Base-by-base conservation (phyloP, 1,284 basidiomycete species). In the Papiliotrema laurentii region DNA sequence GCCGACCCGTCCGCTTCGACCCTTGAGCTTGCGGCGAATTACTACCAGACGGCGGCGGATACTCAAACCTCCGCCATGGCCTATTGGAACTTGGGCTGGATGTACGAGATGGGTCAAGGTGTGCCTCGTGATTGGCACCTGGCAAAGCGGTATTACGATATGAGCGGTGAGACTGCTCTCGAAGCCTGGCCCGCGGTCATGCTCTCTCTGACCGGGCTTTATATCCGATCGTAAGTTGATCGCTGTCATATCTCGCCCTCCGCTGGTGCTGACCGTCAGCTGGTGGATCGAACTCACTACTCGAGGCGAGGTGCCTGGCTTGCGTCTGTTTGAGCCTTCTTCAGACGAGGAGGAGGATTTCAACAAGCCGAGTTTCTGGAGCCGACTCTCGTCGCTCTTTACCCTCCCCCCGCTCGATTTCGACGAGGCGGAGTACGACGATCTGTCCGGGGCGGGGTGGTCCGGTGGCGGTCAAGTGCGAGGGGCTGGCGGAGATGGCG, bases 11-110 rank as follows among this genome's bases (percentile, higher is more conserved):
- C n/a, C n/a, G 78, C 81, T 14, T 79, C 47, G 3, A 18, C 38
- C 9, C 36, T 47, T 21, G 40, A 47, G 47, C 90, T 90, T 60
- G 96, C 96, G 0, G 89, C 88, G 0, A 83, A 84, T 16, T 97
- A 90, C 70, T 98, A 98, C 68, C 90, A 90, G 65, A 86, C 88
- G 25, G 73, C 90, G 5, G 89, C 89, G 2, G 90, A 93, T 59
- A 92, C 89, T 2, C 87, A 91, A 55, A 65, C 86, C 53, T 94
- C 89, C 59, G 89, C 93, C 1, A 79, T 98, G 59, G 93, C 94
- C 2, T 91, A 94, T 84, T 98, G 93, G 92, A 97, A 97, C 66
- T 75, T 98, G 24, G 96, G 94, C 1, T 97, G 88, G 87, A 96
- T 98, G 91, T 97, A 97, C 70, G 94, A 98, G 75, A 88, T 91